Base-by-base conservation (phyloP, 495 filamentous ascomycete genomes). In the Parathielavia hyrcaniae region DNA sequence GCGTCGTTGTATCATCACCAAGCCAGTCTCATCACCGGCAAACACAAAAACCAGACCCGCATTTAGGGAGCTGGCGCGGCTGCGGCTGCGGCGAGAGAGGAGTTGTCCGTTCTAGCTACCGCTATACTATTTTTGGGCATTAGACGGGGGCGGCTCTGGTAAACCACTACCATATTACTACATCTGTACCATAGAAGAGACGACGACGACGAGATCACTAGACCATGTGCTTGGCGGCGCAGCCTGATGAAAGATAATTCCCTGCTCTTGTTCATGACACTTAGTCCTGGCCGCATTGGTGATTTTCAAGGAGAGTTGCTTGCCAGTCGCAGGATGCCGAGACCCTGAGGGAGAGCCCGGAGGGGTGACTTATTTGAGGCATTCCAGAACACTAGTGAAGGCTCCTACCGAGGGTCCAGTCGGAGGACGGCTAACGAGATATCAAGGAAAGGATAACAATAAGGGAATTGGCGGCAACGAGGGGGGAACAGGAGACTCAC, bases 91-190 rank as follows among this genome's bases (percentile, higher is more conserved):
- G 38, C 17, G 19, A 43, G 52, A 20, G 34, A 30, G 49, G 57
- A 39, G 32, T 59, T 46, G 50, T 59, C 41, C 41, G 41, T 40
- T 49, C 19, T 32, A 39, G 39, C 47, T 38, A 50, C 48, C 23
- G 39, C 20, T 10, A 39, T 17, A 30, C 16, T 5, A 2, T 40
- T 39, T 53, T 62, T 61, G 55, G 50, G 61, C 61, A 64, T 61
- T 64, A 64, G 61, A 64, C 61, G 61, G 61, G n/a, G 61, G 32
- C 48, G 49, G 49, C 56, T 52, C 57, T 53, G 57, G 53, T 59
- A 54, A 53, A 50, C 26, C 50, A 50, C 58, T 41, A 30, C 50
- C 19, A 30, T 36, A 30, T 30, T 32, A 47, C 49, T 30, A 38
- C 19, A 44, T 30, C 50, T 61, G 58, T 54, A 63, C 35, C 61